Percentiles rank a stretch among this genome's conserved stretches.
Conservation (phyloP, 768 basidiomycete genomes). For the Flagelloscypha sp. region DNA sequence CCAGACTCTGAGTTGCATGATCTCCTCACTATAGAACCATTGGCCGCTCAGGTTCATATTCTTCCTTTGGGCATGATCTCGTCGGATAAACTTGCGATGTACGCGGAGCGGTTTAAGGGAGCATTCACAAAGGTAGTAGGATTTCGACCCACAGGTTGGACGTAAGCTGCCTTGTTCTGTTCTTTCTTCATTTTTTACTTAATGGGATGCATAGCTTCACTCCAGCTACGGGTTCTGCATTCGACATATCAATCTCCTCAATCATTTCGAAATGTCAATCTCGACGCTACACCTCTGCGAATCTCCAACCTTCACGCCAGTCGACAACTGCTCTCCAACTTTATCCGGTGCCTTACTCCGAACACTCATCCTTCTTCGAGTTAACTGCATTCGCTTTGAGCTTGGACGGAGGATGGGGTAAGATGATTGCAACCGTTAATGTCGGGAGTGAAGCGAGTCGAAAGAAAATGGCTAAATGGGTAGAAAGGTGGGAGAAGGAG, state of each 20-base stretch:
- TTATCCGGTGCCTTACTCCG: slow-evolving; percentile 86
- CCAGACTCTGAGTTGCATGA: slow-evolving; percentile 74
- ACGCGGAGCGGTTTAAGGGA: slow-evolving; percentile 67
- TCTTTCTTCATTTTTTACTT: slow-evolving; percentile 1
- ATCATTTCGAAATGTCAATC: slow-evolving; percentile 64
- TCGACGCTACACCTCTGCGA: slow-evolving; percentile 58
- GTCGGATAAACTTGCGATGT: slow-evolving; percentile 68
- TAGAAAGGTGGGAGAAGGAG: slow-evolving; percentile 83
- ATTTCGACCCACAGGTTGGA: slow-evolving; percentile 95
- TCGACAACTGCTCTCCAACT: slow-evolving; percentile 64
- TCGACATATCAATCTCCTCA: slow-evolving; percentile 52
- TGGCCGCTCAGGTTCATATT: slow-evolving; percentile 75
- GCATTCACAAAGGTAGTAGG: slow-evolving; percentile 67
- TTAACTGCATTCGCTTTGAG: slow-evolving; percentile 92
- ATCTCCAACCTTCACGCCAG: slow-evolving; percentile 62
- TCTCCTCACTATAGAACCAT: slow-evolving; percentile 70
- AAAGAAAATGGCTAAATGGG: slow-evolving; percentile 84
- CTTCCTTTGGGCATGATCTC: slow-evolving; percentile 71
- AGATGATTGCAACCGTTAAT: slow-evolving; percentile 95
- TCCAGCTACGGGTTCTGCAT: slow-evolving; percentile 55
- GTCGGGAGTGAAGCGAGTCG: slow-evolving; percentile 66
- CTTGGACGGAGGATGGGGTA: slow-evolving; percentile 68
- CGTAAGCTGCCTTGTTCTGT: slow-evolving; percentile 41
- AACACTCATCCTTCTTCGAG: slow-evolving; percentile 94
- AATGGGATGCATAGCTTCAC: slow-evolving; percentile 42